Evolutionary conservation across 1,139 yeast genomes (phyloP).

Genomic region (Suzukiozyma palmioleophila): DNA sequence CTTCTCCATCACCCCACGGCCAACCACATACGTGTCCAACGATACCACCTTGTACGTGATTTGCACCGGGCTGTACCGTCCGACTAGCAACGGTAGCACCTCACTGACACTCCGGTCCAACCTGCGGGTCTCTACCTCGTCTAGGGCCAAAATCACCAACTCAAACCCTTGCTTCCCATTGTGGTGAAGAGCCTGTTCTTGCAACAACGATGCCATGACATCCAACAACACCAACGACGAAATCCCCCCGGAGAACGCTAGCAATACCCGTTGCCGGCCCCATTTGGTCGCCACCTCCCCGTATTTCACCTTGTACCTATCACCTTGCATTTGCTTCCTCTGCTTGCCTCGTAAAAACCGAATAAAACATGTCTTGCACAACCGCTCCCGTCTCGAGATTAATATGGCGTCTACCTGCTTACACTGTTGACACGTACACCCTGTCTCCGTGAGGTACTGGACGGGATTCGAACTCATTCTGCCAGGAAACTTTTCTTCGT

Average conservation of each 20-base stretch:
- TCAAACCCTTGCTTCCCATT: conserved; percentile 68
- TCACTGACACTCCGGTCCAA: conserved; percentile 15
- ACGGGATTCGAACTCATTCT: conserved; percentile 12
- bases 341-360: conserved; percentile 75
- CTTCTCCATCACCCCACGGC: conserved; percentile 20
- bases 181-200: conserved; percentile 57
- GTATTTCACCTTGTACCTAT: conserved; percentile 66
- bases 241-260: conserved; percentile 62
- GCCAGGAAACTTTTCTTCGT: no score
- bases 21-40: conserved; percentile 32
- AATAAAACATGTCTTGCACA: conserved; percentile 67
- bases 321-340: conserved; percentile 69
- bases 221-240: conserved; percentile 69
- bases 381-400: conserved; percentile 62
- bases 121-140: conserved; percentile 25
- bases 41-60: conserved; percentile 35
- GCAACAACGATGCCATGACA: conserved; percentile 54
- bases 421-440: conserved; percentile 46
- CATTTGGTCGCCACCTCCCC: conserved; percentile 25
- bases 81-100: conserved; percentile 17
- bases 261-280: conserved; percentile 43
- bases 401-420: conserved; percentile 41
- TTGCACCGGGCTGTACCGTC: conserved; percentile 18
- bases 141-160: conserved; percentile 51
- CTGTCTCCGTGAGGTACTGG: conserved; percentile 14